phyloP scores from a whole-genome alignment of 2,329 filamentous ascomycete genomes.

The Ophiosphaerella narmari region DNA sequence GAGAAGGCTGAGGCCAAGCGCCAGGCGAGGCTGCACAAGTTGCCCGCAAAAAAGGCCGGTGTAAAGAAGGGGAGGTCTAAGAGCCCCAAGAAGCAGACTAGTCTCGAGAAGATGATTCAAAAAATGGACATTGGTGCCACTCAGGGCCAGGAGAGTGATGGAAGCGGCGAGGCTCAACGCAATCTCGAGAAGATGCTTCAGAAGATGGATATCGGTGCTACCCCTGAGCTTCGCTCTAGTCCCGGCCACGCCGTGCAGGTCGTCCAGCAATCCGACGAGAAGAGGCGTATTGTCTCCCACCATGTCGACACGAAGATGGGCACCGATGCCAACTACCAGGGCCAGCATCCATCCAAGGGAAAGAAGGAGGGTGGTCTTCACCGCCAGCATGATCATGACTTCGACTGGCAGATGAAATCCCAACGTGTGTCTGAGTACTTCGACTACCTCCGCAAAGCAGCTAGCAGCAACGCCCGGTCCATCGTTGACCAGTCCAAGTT shows the following conservation, averaged over 20 bases:
- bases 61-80: no score
- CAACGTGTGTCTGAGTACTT: conserved; percentile 27
- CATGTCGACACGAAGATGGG: neutral
- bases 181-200: conserved; percentile 3
- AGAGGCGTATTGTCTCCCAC: neutral
- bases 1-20: conserved; percentile 22
- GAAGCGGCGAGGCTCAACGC: neutral
- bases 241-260: neutral
- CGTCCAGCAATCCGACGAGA: neutral
- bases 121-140: conserved; percentile 1
- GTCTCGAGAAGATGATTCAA: conserved; percentile 2
- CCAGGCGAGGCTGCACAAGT: conserved; percentile 8
- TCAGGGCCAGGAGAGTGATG: neutral
- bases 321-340: neutral
- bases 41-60: neutral
- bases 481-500: conserved; percentile 5
- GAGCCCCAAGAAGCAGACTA: conserved; percentile 3
- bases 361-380: conserved; percentile 1
- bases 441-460: conserved; percentile 20
- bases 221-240: neutral
- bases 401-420: conserved; percentile 24
- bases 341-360: neutral
- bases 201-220: conserved; percentile 1
- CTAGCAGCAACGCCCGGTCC: conserved; percentile 13
- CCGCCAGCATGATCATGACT: conserved; percentile 3